Evolutionary conservation across 495 filamentous ascomycete species (phyloP), one percentile per base, ranked within the genome.

Genomic region (Pseudotulostoma volvatum): DNA sequence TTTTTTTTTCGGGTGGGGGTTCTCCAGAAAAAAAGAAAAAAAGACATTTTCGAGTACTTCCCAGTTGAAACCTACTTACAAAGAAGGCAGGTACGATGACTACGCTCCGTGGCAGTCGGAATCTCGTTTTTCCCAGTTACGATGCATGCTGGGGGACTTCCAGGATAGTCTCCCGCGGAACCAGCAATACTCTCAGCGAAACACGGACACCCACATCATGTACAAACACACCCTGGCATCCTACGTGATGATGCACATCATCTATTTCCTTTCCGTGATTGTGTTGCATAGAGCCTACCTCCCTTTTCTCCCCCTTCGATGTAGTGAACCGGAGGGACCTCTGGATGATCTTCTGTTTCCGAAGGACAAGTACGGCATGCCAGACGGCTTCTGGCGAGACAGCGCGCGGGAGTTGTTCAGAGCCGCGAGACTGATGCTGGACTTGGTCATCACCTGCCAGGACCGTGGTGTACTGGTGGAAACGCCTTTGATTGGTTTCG

Each of bases 281-380:
- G 76, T 84, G 50, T 66, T 92, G 16, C 79, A 90, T 53, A 70
- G 83, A 41, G 76, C 85, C 48, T 87, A 83, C 49, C 67, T 92
- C 18, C 82, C 84, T 0, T 90, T 88, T 51, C 68, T 93, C 11
- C 80, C 85, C 5, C 54, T 86, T 14, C 73, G 73, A 2, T 83
- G 77, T 56, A 52, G 59, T 16, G 72, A 70, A 43, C 81, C 83
- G 0, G 50, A 70, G 16, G 84, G 84, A 0, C 84, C 84, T 0
- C 54, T 85, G 13, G 84, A 88, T 47, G 68, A 71, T 33, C 82
- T 82, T 1, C 61, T 68, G 1, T 79, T 84, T 44, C 60, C 70
- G 0, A 46, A 59, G 13, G 70, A 77, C 8, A 64, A 73, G 46
- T 60, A 48, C 46, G 62, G 51, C 17, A 56, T 44, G 50, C 73